Evolutionary conservation across 192 early-diverging fungal species (phyloP), one percentile per base, ranked within the genome.

Genomic region (Linnemannia hyalina): DNA sequence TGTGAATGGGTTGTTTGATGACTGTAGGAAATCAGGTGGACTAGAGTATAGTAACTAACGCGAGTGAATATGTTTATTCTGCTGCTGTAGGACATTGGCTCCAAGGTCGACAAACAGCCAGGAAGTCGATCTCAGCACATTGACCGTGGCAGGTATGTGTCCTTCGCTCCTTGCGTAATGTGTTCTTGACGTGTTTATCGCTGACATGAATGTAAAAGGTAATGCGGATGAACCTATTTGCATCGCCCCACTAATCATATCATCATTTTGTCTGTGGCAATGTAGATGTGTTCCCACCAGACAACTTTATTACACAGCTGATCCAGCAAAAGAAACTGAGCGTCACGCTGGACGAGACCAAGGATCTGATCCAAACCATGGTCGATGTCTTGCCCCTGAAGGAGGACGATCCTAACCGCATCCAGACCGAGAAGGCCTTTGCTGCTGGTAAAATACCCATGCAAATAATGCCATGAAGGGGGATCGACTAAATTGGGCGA

Each of bases 271-370:
- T 11, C 7, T 16, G 7, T 29, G 11, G 49, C 16, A 52, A 22
- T 6, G 7, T 80, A 85, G 83, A 85, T 47, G 71, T 85, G 44
- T 35, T 85, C 6, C 83, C 83, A 3, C 52, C 74, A 26, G 78
- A 85, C 70, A 55, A 68, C 0, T 68, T 85, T 74, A 16, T 85
- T 1, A 32, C 73, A 57, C 78, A 80, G 29, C 49, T 80, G 57
- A 80, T 85, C 69, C n/a, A 70, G 6, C 68, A 76, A 77, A 47
- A 74, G 46, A 80, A 85, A 7, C 42, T 80, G 13, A 26, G 68
- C 20, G 41, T 77, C 7, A 77, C 74, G 5, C 7, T 80, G n/a
- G 78, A 73, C 4, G 78, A 80, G 36, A 47, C 65, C 5, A 85
- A 80, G 36, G 46, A 80, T 10, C 68, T 77, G 18, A 20, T 77